These are phyloP conservation scores for Amanita subjunquillea DNA, from an alignment of 768 basidiomycete species.

Conservation along the genomic window DNA sequence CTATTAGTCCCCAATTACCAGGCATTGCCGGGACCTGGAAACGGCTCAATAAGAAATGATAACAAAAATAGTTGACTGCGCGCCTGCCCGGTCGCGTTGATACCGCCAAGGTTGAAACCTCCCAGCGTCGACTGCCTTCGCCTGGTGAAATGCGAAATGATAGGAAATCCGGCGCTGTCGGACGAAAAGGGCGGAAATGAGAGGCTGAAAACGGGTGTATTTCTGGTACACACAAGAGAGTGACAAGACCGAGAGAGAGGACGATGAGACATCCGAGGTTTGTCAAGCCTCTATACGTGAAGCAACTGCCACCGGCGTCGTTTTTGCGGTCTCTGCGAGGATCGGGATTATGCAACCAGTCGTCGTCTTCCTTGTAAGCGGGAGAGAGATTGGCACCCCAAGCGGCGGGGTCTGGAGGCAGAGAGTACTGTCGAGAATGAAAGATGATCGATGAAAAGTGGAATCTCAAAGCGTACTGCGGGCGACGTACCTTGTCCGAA, in stretches of 20 bases:
- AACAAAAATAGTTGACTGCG: conserved; percentile 3
- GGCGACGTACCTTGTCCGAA: conserved; percentile 42
- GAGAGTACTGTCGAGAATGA: conserved; percentile 42
- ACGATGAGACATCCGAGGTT: conserved; percentile 64
- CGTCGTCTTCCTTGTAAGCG: conserved; percentile 49
- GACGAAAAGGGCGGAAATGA: background rate
- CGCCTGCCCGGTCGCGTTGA: conserved; percentile 67
- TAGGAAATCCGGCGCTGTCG: conserved; percentile 51
- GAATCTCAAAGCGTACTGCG: background rate
- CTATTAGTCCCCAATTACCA: conserved; percentile 67
- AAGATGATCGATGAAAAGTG: background rate
- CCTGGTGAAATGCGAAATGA: conserved; percentile 45
- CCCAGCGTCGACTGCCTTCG: conserved; percentile 36
- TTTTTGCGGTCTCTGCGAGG: conserved; percentile 49
- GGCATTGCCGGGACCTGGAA: conserved; percentile 42
- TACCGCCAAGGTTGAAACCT: conserved; percentile 69
- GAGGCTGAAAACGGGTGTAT: conserved; percentile 1
- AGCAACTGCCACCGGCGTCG: conserved; percentile 49
- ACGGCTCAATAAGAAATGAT: background rate
- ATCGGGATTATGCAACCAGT: conserved; percentile 67
- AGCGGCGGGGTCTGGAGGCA: conserved; percentile 59
- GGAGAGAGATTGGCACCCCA: conserved; percentile 65
- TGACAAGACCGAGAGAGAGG: conserved; percentile 39
- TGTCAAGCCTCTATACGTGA: conserved; percentile 58
- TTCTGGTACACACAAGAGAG: conserved; percentile 44